Base-by-base conservation (phyloP, 371 early-diverging fungal genomes). In the Saksenaea oblongispora region DNA sequence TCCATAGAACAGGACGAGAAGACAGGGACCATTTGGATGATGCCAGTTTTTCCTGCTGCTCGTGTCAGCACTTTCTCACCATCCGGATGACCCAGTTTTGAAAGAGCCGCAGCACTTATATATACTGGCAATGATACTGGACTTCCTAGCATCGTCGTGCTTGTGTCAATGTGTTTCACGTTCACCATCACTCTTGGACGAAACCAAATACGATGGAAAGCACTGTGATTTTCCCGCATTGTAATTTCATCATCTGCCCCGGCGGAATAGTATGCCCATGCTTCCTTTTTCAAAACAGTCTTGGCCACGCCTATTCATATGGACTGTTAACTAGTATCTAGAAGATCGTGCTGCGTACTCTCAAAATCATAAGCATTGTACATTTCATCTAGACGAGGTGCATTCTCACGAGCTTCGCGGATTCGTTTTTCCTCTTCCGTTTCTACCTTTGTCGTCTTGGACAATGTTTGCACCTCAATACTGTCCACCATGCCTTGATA, bases 231-330 rank as follows among this genome's bases (percentile, higher is more conserved):
- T 68, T 93, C 95, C 37, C 84, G 74, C 74, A 91, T 75, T 4
- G 95, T 89, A 37, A 93, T 80, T 79, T 93, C 93, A 69, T 93
- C 93, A 66, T 93, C 92, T 2, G 93, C 83, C 10, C 93, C 93
- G 22, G 87, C 89, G 54, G 84, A 83, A 72, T 92, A 95, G 72
- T 95, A 96, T 31, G 88, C 92, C 94, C 94, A 95, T 1, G 93
- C 93, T 61, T 89, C 87, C 15, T 82, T 69, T 37, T 67, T 78
- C 53, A 91, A 66, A 1, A 83, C 75, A 39, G 66, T 70, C 56
- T 78, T 73, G 13, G 93, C 93, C 9, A 89, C 82, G 11, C 83
- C 82, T 85, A 73, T 15, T 61, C n/a, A 31, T 7, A 31, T 31
- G 4, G 31, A 31, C 31, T 31, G 31, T 31, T 31, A 31, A 7